These are phyloP conservation scores for Glycine tomentella DNA, from an alignment of 306 rosid genomes.

Conservation along the genomic window DNA sequence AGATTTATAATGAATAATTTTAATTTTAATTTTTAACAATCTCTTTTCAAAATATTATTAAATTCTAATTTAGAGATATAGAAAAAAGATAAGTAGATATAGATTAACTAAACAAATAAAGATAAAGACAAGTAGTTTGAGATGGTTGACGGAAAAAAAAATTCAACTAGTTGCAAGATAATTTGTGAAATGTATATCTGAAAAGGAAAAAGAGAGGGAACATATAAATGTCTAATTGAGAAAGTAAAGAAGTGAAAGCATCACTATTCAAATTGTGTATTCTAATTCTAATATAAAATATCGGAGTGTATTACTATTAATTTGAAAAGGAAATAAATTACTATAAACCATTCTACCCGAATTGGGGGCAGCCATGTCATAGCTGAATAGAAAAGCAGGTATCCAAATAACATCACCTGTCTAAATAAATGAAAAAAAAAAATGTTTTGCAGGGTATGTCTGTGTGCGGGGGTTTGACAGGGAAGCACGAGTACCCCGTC, in stretches of 20 bases:
- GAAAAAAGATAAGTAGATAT: neutral
- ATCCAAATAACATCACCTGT: neutral
- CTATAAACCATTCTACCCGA: conserved; percentile 17
- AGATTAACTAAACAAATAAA: neutral
- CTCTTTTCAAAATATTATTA: neutral
- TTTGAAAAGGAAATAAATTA: conserved; percentile 1
- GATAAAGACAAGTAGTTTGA: neutral
- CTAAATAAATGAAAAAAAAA: conserved; percentile 35
- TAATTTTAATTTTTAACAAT: neutral
- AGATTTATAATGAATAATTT: neutral
- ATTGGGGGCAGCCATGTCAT: conserved; percentile 2
- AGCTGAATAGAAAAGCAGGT: conserved; percentile 27
- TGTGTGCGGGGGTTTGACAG: conserved; percentile 92
- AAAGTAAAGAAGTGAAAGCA: neutral
- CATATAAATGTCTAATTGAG: neutral
- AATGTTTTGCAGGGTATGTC: conserved; percentile 72
- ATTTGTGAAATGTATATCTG: neutral
- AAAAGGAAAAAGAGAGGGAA: neutral
- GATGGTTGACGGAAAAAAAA: no score
- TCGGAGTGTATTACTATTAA: neutral
- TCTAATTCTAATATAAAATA: neutral
- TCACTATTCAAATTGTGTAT: neutral
- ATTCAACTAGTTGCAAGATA: neutral
- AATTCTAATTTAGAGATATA: neutral
- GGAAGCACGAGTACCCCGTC: conserved; percentile 74